Conservation (phyloP, 768 basidiomycete genomes). For the Stropharia rugosoannulata region DNA sequence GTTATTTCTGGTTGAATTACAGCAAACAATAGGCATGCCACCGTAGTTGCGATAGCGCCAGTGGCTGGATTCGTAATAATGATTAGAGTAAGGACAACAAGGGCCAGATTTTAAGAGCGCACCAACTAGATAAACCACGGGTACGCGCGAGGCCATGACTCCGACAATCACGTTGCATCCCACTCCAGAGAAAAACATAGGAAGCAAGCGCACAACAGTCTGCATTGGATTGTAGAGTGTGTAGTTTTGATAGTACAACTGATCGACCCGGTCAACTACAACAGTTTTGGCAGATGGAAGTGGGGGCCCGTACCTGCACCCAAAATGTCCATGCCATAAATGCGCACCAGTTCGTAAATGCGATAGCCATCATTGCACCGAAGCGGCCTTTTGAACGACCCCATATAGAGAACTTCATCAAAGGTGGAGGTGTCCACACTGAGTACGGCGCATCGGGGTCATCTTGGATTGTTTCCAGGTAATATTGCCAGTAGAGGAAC, state of each 20-base stretch:
- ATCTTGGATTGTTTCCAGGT: slow-evolving; percentile 46
- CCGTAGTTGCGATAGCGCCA: slow-evolving; percentile 59
- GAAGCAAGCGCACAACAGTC: slow-evolving; percentile 66
- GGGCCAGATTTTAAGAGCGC: slow-evolving; percentile 14
- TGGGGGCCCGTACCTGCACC: slow-evolving; percentile 19
- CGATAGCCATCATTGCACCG: no score
- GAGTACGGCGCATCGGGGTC: slow-evolving; percentile 20
- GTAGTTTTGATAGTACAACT: slow-evolving; percentile 78
- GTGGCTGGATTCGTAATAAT: slow-evolving; percentile 9
- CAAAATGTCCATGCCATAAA: slow-evolving; percentile 54
- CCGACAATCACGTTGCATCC: slow-evolving; percentile 68
- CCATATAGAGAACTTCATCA: no score
- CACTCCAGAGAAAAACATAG: slow-evolving; percentile 68
- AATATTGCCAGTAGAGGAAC: slow-evolving; percentile 69
- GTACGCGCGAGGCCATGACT: slow-evolving; percentile 51
- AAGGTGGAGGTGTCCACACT: slow-evolving; percentile 38
- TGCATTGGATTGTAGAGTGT: slow-evolving; percentile 49
- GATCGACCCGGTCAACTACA: neutral
- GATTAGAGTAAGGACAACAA: neutral
- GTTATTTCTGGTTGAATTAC: slow-evolving; percentile 52
- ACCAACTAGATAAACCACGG: slow-evolving; percentile 61
- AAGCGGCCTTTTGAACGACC: no score
- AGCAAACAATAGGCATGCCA: slow-evolving; percentile 66
- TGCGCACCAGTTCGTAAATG: slow-evolving; percentile 60
- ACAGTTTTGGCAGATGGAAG: neutral